Evolutionary conservation across 345 rosid genomes (phyloP).

Genomic region (Microcos paniculata): DNA sequence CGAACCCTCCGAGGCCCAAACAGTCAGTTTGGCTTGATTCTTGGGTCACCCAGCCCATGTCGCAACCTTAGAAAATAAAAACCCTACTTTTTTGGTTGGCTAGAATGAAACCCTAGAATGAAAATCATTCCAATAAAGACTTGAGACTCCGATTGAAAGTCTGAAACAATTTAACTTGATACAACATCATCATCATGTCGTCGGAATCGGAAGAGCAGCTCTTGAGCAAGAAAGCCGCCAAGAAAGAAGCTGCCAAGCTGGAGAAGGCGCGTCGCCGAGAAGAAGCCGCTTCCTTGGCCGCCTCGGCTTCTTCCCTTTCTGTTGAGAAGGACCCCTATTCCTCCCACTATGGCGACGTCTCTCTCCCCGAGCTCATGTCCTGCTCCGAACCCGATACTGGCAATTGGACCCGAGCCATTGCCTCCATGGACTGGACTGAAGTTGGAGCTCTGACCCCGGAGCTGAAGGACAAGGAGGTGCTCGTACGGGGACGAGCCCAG

Average conservation of each 20-base stretch:
- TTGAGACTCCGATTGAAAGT: too few relatives aligned
- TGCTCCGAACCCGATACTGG: slow-evolving; percentile 36
- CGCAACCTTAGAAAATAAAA: too few relatives aligned
- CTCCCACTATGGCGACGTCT: slow-evolving; percentile 60
- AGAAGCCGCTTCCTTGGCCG: slow-evolving; percentile 38
- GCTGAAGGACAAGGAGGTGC: slow-evolving; percentile 42
- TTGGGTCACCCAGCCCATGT: too few relatives aligned
- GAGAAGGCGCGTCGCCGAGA: slow-evolving; percentile 75
- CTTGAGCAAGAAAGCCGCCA: slow-evolving; percentile 76
- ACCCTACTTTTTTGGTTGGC: too few relatives aligned
- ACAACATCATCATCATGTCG: slow-evolving; percentile 2
- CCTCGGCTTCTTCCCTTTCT: slow-evolving; percentile 35
- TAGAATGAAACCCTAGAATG: background rate
- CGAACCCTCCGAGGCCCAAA: too few relatives aligned
- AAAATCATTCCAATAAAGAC: too few relatives aligned
- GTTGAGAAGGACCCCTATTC: slow-evolving; percentile 44
- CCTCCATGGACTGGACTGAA: slow-evolving; percentile 38
- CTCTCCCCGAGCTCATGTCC: slow-evolving; percentile 60
- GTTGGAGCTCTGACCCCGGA: slow-evolving; percentile 46
- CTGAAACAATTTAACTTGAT: too few relatives aligned
- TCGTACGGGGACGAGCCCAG: slow-evolving; percentile 67
- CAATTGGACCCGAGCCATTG: slow-evolving; percentile 40
- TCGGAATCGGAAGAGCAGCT: slow-evolving; percentile 11
- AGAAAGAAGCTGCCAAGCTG: slow-evolving; percentile 78
- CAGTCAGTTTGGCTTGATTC: too few relatives aligned